Evolutionary conservation across 78 protist genomes (phyloP).

Genomic region (Pelomyxa schiedti): DNA sequence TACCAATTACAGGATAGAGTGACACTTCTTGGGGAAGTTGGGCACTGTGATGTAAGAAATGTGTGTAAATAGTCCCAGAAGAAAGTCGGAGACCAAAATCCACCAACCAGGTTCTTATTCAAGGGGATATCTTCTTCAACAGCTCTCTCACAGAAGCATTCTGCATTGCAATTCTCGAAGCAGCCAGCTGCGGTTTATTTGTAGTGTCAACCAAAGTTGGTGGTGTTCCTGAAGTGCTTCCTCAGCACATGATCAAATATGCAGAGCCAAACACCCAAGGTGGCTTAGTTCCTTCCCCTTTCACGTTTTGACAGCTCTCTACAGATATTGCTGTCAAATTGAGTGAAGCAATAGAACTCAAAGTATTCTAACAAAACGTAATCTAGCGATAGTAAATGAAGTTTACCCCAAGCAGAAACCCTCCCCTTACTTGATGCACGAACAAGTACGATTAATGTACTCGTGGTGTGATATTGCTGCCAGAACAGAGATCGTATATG

Average conservation of each 20-base stretch:
- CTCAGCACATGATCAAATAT: slow-evolving; percentile 49
- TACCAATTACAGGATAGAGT: slow-evolving; percentile 79
- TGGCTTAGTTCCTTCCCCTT: neutral
- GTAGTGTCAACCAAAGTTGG: slow-evolving; percentile 86
- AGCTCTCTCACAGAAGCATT: slow-evolving; percentile 95
- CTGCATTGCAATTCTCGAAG: slow-evolving; percentile 96
- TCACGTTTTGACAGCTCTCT: neutral
- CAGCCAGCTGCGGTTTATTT: slow-evolving; percentile 74
- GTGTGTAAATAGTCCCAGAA: slow-evolving; percentile 12
- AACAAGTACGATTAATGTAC: slow-evolving; percentile 41
- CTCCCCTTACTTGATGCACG: slow-evolving; percentile 16
- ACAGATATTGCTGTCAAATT: neutral
- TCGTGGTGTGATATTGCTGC: slow-evolving; percentile 69
- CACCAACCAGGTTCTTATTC: slow-evolving; percentile 23
- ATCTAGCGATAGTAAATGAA: slow-evolving; percentile 5
- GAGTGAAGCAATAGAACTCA: neutral
- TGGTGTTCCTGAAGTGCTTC: slow-evolving; percentile 93
- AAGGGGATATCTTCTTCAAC: slow-evolving; percentile 92
- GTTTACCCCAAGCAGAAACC: neutral
- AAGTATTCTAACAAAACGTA: neutral
- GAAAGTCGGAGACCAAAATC: neutral
- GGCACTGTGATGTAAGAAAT: slow-evolving; percentile 67
- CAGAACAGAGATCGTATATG: slow-evolving; percentile 61
- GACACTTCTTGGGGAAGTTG: slow-evolving; percentile 73
- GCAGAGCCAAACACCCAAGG: slow-evolving; percentile 56